These are phyloP conservation scores for Aspergillus texensis DNA, from an alignment of 2,329 filamentous ascomycete species.

Conservation along the genomic window DNA sequence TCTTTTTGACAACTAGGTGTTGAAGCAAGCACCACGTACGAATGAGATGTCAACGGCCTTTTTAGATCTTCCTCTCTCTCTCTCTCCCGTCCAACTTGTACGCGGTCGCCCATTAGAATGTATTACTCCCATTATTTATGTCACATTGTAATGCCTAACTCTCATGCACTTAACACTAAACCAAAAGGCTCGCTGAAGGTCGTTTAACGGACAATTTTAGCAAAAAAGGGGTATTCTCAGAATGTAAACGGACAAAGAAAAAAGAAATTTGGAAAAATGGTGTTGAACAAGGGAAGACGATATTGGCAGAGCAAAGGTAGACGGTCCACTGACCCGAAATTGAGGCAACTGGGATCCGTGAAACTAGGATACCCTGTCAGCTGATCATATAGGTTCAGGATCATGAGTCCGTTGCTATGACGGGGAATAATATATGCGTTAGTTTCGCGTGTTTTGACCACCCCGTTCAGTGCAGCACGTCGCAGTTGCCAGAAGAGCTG, in stretches of 20 bases:
- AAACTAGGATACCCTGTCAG: background rate
- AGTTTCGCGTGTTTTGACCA: background rate
- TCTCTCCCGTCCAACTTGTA: too few species aligned
- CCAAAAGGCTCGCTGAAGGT: constrained; percentile 28
- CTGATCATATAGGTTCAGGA: background rate
- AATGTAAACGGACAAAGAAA: constrained; percentile 21
- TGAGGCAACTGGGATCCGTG: background rate
- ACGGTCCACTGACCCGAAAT: background rate
- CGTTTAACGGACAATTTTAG: constrained; percentile 33
- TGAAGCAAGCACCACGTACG: background rate
- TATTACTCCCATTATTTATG: background rate
- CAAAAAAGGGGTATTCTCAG: constrained; percentile 39
- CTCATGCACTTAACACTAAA: constrained; percentile 21
- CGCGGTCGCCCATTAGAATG: background rate
- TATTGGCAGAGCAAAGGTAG: constrained; percentile 25
- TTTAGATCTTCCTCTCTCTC: too few species aligned
- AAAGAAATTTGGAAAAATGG: constrained; percentile 6
- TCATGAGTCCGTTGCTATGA: background rate
- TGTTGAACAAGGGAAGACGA: constrained; percentile 19
- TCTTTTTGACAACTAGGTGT: background rate
- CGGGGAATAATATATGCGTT: background rate
- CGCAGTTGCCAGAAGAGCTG: background rate
- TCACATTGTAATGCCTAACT: constrained; percentile 18
- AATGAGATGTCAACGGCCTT: background rate
- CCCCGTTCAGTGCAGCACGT: background rate